Evolutionary conservation across 805 yeast genomes (phyloP), one percentile per base, ranked within the genome.

Genomic region (Schwanniomyces polymorphus): DNA sequence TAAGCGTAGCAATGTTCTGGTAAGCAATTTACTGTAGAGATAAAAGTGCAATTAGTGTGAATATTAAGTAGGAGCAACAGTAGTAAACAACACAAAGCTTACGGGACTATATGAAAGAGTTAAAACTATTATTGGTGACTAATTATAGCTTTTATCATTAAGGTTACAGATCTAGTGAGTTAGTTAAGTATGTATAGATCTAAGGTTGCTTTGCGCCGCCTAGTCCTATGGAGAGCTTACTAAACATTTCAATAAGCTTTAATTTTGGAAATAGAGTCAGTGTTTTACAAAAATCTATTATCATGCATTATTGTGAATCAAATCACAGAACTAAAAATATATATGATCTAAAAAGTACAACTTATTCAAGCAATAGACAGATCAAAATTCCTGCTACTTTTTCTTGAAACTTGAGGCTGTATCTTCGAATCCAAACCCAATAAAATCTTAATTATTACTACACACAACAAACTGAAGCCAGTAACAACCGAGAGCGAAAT

Each of bases 401-500:
- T 31, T 31, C 35, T 16, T 16, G 35, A 31, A 31, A 31, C n/a
- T 16, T 31, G 35, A 18, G 35, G 18, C 7, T 31, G 21, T 9
- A 16, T 31, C 7, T 12, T 31, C 4, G 35, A 31, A 10, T 31
- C 8, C 11, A 31, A 8, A 14, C 35, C 35, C 21, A 31, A 14
- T 10, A 16, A 31, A 14, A 16, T 6, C 11, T 31, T 31, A 11
- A 31, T 31, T 16, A 16, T 7, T 6, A 16, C 35, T 8, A 31
- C 21, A 10, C 21, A 31, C 17, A 31, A 16, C 2, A 31, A 31
- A 31, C 35, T 14, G 11, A 31, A 31, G 7, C 10, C 35, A 9
- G 21, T 31, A 12, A 31, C 11, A 31, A 16, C 11, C 7, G 35
- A 5, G 17, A 16, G 35, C 2, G 61, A 25, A 11, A 55, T 27